Conservation (phyloP, 495 filamentous ascomycete species). For the Tuber magnatum region DNA sequence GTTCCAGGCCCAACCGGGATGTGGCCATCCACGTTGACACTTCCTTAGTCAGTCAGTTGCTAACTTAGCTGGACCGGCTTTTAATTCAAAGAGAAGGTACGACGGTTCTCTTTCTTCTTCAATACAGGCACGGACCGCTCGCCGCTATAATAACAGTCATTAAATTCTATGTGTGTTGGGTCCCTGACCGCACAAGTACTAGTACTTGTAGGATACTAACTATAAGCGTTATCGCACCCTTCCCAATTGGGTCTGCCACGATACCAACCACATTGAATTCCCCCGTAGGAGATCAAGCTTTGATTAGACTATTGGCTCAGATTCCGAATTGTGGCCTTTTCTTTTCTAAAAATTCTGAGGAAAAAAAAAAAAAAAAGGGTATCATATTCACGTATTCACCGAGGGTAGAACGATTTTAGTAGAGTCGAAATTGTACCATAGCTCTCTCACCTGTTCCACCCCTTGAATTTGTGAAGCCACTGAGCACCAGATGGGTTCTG, state of each 20-base stretch:
- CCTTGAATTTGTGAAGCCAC: not conserved
- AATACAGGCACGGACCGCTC: not conserved
- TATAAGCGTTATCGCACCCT: not conserved
- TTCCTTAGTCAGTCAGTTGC: not conserved
- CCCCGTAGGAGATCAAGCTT: not conserved
- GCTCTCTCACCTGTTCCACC: not conserved
- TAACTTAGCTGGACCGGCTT: not conserved
- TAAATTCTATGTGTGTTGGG: not conserved
- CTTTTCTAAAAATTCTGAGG: not conserved
- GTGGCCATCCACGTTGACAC: not conserved
- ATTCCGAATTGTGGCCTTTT: slow-evolving; percentile 1
- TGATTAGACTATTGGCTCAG: not conserved
- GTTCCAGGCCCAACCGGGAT: not conserved
- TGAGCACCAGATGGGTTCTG: not conserved
- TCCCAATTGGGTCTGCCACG: not conserved
- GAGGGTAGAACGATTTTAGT: not conserved
- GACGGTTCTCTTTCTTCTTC: not conserved
- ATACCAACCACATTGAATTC: not conserved
- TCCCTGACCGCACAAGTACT: not conserved
- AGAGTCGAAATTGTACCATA: not conserved
- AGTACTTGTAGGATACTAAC: not conserved
- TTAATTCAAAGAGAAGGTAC: not conserved
- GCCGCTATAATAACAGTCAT: not conserved
- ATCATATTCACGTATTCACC: not conserved
- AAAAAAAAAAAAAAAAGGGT: not conserved